A percentile compares a stretch with the other conserved stretches of the same genome.
phyloP scores from a whole-genome alignment of 768 basidiomycete species.

The Trametes elegans region DNA sequence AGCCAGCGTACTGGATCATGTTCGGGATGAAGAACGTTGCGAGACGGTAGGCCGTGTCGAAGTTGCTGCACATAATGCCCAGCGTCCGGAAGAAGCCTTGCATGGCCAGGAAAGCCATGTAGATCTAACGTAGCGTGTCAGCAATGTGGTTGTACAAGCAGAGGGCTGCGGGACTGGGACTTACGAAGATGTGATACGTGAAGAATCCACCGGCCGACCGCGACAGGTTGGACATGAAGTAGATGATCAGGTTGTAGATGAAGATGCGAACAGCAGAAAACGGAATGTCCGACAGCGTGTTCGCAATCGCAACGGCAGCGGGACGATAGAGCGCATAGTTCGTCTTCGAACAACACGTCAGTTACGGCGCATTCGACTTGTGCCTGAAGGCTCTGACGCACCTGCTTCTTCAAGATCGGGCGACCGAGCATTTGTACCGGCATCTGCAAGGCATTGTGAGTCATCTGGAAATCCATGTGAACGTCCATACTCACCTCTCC shows the following conservation, averaged over 20 bases:
- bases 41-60: constrained; percentile 51
- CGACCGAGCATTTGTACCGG: constrained; percentile 78
- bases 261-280: constrained; percentile 61
- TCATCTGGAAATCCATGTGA: background rate
- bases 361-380: background rate
- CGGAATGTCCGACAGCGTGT: constrained; percentile 66
- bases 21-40: constrained; percentile 73
- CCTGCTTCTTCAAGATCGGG: constrained; percentile 70
- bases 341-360: constrained; percentile 34
- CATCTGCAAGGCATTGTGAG: constrained; percentile 41
- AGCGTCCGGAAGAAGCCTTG: constrained; percentile 84
- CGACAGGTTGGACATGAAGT: constrained; percentile 60
- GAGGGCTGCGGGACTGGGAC: background rate
- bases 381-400: constrained; percentile 18
- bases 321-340: constrained; percentile 66
- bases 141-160: background rate
- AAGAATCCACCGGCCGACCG: constrained; percentile 44
- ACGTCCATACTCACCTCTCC: constrained; percentile 48
- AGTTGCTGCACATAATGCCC: constrained; percentile 54
- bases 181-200: constrained; percentile 59
- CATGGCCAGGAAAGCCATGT: constrained; percentile 66
- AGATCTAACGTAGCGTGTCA: constrained; percentile 33
- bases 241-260: constrained; percentile 63
- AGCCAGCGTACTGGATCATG: constrained; percentile 70
- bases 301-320: constrained; percentile 61